Evolutionary conservation across 192 early-diverging fungal genomes (phyloP).

Genomic region (Chytriomyces confervae): DNA sequence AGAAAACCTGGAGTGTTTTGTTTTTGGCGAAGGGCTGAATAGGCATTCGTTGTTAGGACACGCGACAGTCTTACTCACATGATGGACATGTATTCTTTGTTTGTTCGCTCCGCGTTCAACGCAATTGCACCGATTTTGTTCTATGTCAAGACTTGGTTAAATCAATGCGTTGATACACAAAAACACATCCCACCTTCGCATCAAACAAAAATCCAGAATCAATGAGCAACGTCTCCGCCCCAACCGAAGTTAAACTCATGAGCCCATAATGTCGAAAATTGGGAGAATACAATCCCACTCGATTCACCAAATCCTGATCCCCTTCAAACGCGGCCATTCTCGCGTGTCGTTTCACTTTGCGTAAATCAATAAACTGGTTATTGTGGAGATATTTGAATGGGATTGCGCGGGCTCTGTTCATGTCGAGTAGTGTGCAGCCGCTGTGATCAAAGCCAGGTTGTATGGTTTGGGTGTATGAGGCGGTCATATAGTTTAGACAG

Average conservation of each 20-base stretch:
- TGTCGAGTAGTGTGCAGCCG: constrained; percentile 6
- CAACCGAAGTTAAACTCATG: not conserved
- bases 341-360: not conserved
- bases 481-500: constrained; percentile 11
- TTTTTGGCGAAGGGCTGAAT: not conserved
- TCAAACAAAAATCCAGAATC: constrained; percentile 16
- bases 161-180: not conserved
- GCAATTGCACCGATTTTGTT: constrained; percentile 3
- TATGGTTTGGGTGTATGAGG: constrained; percentile 1
- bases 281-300: constrained; percentile 17
- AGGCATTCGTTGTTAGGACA: not conserved
- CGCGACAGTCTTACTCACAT: not conserved
- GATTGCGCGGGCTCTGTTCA: constrained; percentile 20
- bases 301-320: constrained; percentile 8
- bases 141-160: not conserved
- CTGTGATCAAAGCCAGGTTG: not conserved
- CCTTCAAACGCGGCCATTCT: constrained; percentile 17
- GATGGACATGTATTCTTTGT: constrained; percentile 5
- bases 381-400: constrained; percentile 29
- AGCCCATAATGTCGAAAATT: constrained; percentile 12
- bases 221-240: constrained; percentile 6
- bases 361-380: constrained; percentile 15
- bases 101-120: constrained; percentile 8
- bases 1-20: constrained; percentile 15
- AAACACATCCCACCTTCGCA: not conserved